A percentile compares a stretch with the other conserved stretches of the same genome.
Evolutionary conservation across 2,329 filamentous ascomycete species (phyloP).

Genomic region (Endothia cerciana): DNA sequence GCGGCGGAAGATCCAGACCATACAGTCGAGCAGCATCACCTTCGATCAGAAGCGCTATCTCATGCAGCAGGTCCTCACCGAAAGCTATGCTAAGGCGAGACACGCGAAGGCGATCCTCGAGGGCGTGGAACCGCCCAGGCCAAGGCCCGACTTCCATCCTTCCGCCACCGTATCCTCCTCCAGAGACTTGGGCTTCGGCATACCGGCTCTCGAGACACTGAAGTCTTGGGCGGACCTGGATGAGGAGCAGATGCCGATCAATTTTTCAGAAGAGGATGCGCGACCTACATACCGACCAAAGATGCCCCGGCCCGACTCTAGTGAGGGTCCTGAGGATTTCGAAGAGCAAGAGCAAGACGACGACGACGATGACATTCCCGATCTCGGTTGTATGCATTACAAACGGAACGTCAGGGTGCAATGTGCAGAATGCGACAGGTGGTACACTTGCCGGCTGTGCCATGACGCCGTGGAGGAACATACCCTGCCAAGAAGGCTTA

Average conservation of each 20-base stretch:
- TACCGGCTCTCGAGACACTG: constrained; percentile 52
- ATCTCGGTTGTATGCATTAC: constrained; percentile 88
- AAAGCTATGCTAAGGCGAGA: constrained; percentile 55
- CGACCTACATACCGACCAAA: constrained; percentile 68
- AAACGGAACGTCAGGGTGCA: constrained; percentile 95
- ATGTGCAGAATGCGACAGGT: constrained; percentile 84
- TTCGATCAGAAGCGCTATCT: constrained; percentile 69
- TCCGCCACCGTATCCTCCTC: constrained; percentile 4
- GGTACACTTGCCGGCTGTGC: constrained; percentile 95
- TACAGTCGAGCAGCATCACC: constrained; percentile 62
- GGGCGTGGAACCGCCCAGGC: constrained; percentile 28
- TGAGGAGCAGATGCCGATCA: constrained; percentile 44
- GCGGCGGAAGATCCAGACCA: constrained; percentile 68
- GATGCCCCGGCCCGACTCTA: constrained; percentile 41
- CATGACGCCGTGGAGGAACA: constrained; percentile 86
- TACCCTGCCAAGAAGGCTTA: constrained; percentile 77
- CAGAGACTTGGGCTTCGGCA: constrained; percentile 24
- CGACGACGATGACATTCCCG: constrained; percentile 40
- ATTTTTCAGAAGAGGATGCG: constrained; percentile 56
- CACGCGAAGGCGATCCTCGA: constrained; percentile 19
- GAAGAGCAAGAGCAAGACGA: constrained; percentile 36
- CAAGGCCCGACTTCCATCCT: constrained; percentile 11
- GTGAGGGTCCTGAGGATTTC: constrained; percentile 51
- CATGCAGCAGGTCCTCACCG: constrained; percentile 72
- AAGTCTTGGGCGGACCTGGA: constrained; percentile 59